Evolutionary conservation across 2,329 filamentous ascomycete genomes (phyloP), one percentile per base, ranked within the genome.

Genomic region (Aspergillus calidoustus): DNA sequence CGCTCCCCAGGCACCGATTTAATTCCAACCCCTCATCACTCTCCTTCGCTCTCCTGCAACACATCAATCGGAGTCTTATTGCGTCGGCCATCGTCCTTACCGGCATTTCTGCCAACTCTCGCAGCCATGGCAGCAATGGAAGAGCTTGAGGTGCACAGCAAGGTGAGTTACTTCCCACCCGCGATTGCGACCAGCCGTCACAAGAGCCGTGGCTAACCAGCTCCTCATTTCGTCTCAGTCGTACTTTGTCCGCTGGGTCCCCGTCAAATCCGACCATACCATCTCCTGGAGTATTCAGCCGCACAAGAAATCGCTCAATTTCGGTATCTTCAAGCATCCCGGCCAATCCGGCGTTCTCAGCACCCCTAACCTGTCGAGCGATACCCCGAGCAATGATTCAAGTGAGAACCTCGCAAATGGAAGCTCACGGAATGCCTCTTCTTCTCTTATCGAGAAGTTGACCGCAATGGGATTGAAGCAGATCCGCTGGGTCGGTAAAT

Each of bases 261-360:
- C 92, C 75, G 94, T 97, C 69, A 89, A 93, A 59, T 89, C 92
- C 66, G 91, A 91, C 57, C 90, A 97, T 77, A 97, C 93, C 54
- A 93, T 99, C 71, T 97, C 93, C 17, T 99, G 95, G 95, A 97
- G 92, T 73, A 87, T 99, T 44, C 93, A 98, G 75, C 95, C 95
- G 48, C 93, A 98, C 78, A 98, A 96, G 82, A 98, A 97, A 81
- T 97, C 94, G 62, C 90, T 99, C 78, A 97, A 98, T 80, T 97
- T 99, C 76, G 95, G 93, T 74, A 91, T 99, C 72, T 96, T 99
- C 79, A 98, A 97, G 77, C 95, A 98, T 76, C 94, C 95, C 2
- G 93, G 93, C 68, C 89, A 86, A 67, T 76, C 83, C 63, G 83
- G 83, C 67, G 83, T 86, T 64, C 78, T 80, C 43, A 78, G 75